Conservation (phyloP, 257 asterid species). For the Petrea volubilis region DNA sequence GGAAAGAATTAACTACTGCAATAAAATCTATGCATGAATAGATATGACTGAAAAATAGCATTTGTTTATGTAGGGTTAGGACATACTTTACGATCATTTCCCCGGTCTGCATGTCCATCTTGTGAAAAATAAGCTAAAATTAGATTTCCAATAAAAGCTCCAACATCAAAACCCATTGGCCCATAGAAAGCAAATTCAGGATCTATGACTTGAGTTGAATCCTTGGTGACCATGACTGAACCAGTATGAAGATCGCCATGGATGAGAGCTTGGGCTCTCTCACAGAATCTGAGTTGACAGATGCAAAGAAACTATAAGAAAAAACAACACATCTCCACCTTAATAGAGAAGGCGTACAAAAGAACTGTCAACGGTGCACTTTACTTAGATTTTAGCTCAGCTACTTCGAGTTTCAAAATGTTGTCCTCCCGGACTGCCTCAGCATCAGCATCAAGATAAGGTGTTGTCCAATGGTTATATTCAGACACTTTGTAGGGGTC, state of each 20-base stretch:
- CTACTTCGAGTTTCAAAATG: slow-evolving; percentile 82
- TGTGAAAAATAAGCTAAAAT: slow-evolving; percentile 89
- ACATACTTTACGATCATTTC: slow-evolving; percentile 70
- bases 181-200: slow-evolving; percentile 93
- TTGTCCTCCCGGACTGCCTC: slow-evolving; percentile 77
- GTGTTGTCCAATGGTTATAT: slow-evolving; percentile 81
- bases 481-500: slow-evolving; percentile 92
- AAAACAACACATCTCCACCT: neutral
- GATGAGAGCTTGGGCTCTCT: slow-evolving; percentile 92
- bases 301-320: slow-evolving; percentile 27
- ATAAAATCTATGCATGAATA: neutral
- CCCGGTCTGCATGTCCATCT: slow-evolving; percentile 79
- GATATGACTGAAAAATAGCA: neutral
- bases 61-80: neutral
- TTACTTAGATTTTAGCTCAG: slow-evolving; percentile 88
- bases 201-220: slow-evolving; percentile 92
- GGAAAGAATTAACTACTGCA: neutral
- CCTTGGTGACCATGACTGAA: slow-evolving; percentile 83
- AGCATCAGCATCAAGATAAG: slow-evolving; percentile 88
- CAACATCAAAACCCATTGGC: slow-evolving; percentile 94
- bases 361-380: neutral
- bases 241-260: slow-evolving; percentile 97
- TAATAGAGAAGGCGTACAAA: neutral
- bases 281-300: slow-evolving; percentile 74
- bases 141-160: slow-evolving; percentile 91